Percentiles rank a stretch among this genome's conserved stretches.
Conservation (phyloP, 1,284 basidiomycete species). For the Erythrobasidium hasegawianum region DNA sequence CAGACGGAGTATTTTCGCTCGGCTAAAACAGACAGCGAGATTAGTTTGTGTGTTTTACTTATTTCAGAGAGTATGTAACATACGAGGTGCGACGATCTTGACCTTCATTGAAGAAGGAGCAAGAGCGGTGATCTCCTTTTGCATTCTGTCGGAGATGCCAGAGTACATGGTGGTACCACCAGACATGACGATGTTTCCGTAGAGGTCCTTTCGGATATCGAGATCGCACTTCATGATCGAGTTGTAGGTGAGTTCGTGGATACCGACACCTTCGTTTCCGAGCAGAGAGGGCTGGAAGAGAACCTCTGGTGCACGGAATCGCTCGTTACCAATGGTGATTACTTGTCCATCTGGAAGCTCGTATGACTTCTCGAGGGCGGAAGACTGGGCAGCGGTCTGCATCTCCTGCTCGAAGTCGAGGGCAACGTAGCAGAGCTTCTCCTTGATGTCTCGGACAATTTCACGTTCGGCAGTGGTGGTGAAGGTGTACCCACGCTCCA, state of each 20-base stretch:
- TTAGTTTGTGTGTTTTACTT: constrained; percentile 53
- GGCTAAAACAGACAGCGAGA: not conserved
- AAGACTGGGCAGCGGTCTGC: constrained; percentile 86
- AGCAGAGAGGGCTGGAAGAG: constrained; percentile 95
- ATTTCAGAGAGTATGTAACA: constrained; percentile 77
- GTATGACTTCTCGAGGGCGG: constrained; percentile 89
- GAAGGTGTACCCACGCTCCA: constrained; percentile 92
- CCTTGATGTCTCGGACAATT: constrained; percentile 97
- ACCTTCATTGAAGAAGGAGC: constrained; percentile 82
- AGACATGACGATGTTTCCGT: constrained; percentile 89
- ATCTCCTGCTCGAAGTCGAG: constrained; percentile 96
- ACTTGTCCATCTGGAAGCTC: constrained; percentile 95
- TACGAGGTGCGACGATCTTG: constrained; percentile 50
- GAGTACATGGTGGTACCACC: constrained; percentile 98
- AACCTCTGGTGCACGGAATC: constrained; percentile 94
- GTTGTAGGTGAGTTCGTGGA: constrained; percentile 95
- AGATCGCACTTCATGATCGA: constrained; percentile 68
- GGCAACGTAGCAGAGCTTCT: constrained; percentile 96
- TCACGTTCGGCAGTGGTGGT: constrained; percentile 56
- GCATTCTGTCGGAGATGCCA: constrained; percentile 94
- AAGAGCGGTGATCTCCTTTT: constrained; percentile 89
- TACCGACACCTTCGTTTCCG: constrained; percentile 87
- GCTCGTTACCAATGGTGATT: constrained; percentile 93
- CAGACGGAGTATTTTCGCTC: constrained; percentile 73
- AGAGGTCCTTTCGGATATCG: constrained; percentile 72